phyloP scores from a whole-genome alignment of 2,329 filamentous ascomycete genomes.

The Bipolaris victoriae region DNA sequence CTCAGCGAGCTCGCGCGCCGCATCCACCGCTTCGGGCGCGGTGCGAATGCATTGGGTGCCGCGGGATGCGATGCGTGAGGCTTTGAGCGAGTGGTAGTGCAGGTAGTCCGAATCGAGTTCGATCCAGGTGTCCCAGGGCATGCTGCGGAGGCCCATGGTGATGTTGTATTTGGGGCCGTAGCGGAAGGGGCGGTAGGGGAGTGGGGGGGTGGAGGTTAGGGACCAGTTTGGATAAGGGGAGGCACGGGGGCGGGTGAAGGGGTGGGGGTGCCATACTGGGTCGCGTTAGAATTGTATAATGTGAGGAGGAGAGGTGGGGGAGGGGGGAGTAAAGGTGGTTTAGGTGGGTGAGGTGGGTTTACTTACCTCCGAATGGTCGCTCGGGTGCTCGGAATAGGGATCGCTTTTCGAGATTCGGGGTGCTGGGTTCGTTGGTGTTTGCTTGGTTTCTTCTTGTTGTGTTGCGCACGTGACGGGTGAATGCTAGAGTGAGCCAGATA shows the following conservation, averaged over 20 bases:
- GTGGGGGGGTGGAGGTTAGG: slow-evolving; percentile 69
- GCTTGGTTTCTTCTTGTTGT: slow-evolving; percentile 5
- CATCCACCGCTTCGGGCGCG: slow-evolving; percentile 71
- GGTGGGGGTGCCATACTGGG: slow-evolving; percentile 9
- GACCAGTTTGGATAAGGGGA: slow-evolving; percentile 72
- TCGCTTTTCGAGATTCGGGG: slow-evolving; percentile 57
- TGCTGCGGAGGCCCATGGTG: slow-evolving; percentile 76
- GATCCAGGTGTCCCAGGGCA: slow-evolving; percentile 78
- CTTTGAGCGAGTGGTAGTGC: slow-evolving; percentile 75
- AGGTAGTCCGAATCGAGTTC: slow-evolving; percentile 82
- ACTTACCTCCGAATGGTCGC: slow-evolving; percentile 56
- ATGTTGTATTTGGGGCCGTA: slow-evolving; percentile 78
- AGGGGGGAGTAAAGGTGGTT: background rate
- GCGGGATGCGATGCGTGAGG: slow-evolving; percentile 68
- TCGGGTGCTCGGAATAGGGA: slow-evolving; percentile 44
- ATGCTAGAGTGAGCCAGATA: slow-evolving; percentile 37
- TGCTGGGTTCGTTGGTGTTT: slow-evolving; percentile 22
- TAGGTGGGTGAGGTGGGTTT: background rate
- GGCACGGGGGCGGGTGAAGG: slow-evolving; percentile 66
- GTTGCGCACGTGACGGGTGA: slow-evolving; percentile 38
- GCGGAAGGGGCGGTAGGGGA: slow-evolving; percentile 79
- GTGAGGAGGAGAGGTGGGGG: background rate
- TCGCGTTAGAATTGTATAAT: background rate
- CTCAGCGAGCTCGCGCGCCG: slow-evolving; percentile 76
- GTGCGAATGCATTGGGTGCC: slow-evolving; percentile 72